These are phyloP conservation scores for Fusarium compactum DNA, from an alignment of 2,329 filamentous ascomycete genomes.

Conservation along the genomic window DNA sequence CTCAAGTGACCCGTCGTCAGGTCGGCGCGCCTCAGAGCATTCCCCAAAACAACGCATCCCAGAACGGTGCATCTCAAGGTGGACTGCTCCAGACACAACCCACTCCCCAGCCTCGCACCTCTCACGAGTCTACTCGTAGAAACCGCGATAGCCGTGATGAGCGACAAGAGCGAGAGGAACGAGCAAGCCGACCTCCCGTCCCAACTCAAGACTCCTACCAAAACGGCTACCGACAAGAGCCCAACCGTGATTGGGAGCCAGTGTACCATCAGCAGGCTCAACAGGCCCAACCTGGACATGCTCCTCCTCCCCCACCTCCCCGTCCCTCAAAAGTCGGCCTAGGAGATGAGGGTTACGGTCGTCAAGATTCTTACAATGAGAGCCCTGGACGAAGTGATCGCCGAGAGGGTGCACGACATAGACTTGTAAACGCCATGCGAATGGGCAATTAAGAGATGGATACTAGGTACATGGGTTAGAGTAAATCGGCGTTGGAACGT, in stretches of 20 bases:
- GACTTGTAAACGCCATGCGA: conserved; percentile 52
- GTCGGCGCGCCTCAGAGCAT: conserved; percentile 33
- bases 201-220: conserved; percentile 39
- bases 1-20: conserved; percentile 32
- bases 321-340: conserved; percentile 54
- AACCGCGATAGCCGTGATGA: conserved; percentile 45
- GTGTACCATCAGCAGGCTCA: conserved; percentile 41
- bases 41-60: conserved; percentile 32
- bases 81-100: conserved; percentile 34
- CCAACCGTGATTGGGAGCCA: conserved; percentile 49
- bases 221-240: conserved; percentile 42
- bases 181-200: conserved; percentile 35
- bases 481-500: conserved; percentile 34
- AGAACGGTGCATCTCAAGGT: conserved; percentile 28
- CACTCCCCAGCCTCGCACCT: conserved; percentile 19
- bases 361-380: conserved; percentile 41
- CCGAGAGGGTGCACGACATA: conserved; percentile 51
- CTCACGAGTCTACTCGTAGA: conserved; percentile 41
- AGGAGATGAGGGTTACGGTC: conserved; percentile 52
- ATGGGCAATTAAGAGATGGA: conserved; percentile 39
- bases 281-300: conserved; percentile 36
- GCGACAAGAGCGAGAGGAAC: conserved; percentile 37
- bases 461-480: conserved; percentile 11
- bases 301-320: conserved; percentile 54
- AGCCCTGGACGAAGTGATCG: conserved; percentile 41